Evolutionary conservation across 2,329 filamentous ascomycete species (phyloP).

Genomic region (Alternaria sp.): DNA sequence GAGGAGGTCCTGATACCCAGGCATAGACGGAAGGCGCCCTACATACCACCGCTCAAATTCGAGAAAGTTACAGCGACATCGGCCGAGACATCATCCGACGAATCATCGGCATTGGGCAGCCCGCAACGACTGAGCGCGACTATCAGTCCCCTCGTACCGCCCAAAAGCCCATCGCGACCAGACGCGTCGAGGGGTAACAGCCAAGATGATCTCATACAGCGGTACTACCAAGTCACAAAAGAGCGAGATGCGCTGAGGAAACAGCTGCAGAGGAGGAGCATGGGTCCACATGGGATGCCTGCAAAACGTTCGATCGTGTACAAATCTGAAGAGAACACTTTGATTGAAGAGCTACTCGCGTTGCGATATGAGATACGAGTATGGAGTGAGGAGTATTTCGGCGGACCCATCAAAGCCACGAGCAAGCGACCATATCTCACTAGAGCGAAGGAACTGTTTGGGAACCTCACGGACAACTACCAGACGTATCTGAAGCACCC

Average conservation of each 20-base stretch:
- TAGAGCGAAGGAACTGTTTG: slow-evolving; percentile 42
- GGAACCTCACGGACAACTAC: slow-evolving; percentile 44
- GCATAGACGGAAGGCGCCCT: slow-evolving; percentile 34
- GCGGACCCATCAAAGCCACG: slow-evolving; percentile 32
- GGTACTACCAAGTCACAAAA: slow-evolving; percentile 48
- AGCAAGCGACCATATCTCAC: slow-evolving; percentile 43
- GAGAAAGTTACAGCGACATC: slow-evolving; percentile 30
- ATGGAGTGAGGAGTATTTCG: slow-evolving; percentile 47
- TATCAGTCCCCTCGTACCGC: slow-evolving; percentile 38
- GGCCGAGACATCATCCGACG: slow-evolving; percentile 35
- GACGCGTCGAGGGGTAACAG: slow-evolving; percentile 39
- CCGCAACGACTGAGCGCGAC: slow-evolving; percentile 27
- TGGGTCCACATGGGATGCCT: slow-evolving; percentile 40
- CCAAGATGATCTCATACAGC: slow-evolving; percentile 47
- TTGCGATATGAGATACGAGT: slow-evolving; percentile 44
- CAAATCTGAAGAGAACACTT: slow-evolving; percentile 45
- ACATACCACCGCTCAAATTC: slow-evolving; percentile 34
- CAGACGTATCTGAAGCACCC: slow-evolving; percentile 40
- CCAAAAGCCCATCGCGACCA: slow-evolving; percentile 46
- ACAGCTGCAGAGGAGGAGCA: slow-evolving; percentile 44
- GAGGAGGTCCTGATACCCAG: slow-evolving; percentile 47
- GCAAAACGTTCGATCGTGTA: slow-evolving; percentile 34
- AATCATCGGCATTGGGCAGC: slow-evolving; percentile 31
- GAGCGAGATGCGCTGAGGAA: slow-evolving; percentile 47
- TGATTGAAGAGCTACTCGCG: slow-evolving; percentile 45